Base-by-base conservation (phyloP, 1,284 basidiomycete genomes). In the Ganoderma leucocontextum region DNA sequence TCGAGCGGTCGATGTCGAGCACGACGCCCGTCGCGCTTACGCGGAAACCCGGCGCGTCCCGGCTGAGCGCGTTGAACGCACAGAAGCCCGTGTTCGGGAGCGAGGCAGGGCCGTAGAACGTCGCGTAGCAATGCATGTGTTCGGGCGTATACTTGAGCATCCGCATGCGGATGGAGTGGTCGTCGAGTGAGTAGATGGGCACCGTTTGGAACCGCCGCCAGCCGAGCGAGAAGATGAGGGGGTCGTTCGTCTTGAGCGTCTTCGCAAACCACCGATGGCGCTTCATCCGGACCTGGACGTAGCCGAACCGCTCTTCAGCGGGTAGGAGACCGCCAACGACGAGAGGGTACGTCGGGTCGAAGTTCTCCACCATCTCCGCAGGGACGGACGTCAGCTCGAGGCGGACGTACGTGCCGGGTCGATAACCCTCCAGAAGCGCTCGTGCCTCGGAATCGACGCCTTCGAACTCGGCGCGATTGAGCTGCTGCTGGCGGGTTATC, bases 101-200 rank as follows among this genome's bases (percentile, higher is more conserved):
- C 1, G 95, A 85, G 22, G 95, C 91, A 7, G 96, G 96, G 0
- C 95, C 96, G 78, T 97, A 98, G 82, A 99, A 99, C 0, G 97
- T 97, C 2, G 97, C 97, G 75, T 93, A 95, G 77, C 97, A 99
- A 80, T 99, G 98, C 96, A 98, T 98, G 78, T 99, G 97, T 81
- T 99, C 98, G 0, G 97, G 97, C 0, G 98, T 99, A 79, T 99
- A 99, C 84, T 99, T 99, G 81, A 99, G 92, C 94, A 99, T 95
- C 59, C 98, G 94, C 90, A 99, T 99, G 36, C 98, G 93, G 74
- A 97, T 96, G 4, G 93, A 95, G 76, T 98, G 95, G 79, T 99
- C 97, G 80, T 99, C 98, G 36, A 99, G 85, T 33, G 95, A 96
- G 81, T 99, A 99, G 73, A 99, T 93, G 0, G 97, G 97, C 35